A percentile compares a stretch with the other conserved stretches of the same genome.
Conservation (phyloP, 768 basidiomycete genomes). For the Hericium erinaceus region DNA sequence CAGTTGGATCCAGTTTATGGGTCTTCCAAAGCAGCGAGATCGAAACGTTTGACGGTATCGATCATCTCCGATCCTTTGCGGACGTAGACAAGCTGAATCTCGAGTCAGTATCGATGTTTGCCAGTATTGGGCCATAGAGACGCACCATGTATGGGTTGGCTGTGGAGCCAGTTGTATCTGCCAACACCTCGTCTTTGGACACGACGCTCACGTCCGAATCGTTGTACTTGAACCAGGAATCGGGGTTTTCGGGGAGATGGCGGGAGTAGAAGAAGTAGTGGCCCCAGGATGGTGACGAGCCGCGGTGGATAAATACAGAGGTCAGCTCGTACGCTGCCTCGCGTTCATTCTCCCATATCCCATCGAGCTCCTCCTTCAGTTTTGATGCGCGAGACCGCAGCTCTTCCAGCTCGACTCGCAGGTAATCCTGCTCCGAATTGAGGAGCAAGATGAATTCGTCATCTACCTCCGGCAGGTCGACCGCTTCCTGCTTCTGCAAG, state of each 20-base stretch:
- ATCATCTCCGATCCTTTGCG: constrained; percentile 72
- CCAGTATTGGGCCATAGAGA: constrained; percentile 1
- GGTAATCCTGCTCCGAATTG: constrained; percentile 39
- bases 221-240: constrained; percentile 95
- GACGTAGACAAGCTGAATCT: constrained; percentile 67
- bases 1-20: neutral
- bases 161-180: constrained; percentile 82
- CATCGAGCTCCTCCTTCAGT: constrained; percentile 65
- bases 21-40: constrained; percentile 20
- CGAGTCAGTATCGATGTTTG: neutral
- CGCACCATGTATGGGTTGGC: constrained; percentile 86
- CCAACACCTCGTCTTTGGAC: constrained; percentile 72
- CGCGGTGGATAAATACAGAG: constrained; percentile 92
- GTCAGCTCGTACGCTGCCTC: constrained; percentile 80
- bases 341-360: constrained; percentile 60
- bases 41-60: constrained; percentile 69
- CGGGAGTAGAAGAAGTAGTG: constrained; percentile 97
- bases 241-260: constrained; percentile 67
- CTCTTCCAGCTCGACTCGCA: constrained; percentile 48
- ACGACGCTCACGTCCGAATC: constrained; percentile 80
- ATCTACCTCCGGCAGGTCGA: constrained; percentile 45
- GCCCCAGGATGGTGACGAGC: constrained; percentile 77
- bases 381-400: constrained; percentile 38
- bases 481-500: constrained; percentile 39
- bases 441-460: constrained; percentile 45